Conservation (phyloP, 2,329 filamentous ascomycete species). For the Lanzia echinophila region DNA sequence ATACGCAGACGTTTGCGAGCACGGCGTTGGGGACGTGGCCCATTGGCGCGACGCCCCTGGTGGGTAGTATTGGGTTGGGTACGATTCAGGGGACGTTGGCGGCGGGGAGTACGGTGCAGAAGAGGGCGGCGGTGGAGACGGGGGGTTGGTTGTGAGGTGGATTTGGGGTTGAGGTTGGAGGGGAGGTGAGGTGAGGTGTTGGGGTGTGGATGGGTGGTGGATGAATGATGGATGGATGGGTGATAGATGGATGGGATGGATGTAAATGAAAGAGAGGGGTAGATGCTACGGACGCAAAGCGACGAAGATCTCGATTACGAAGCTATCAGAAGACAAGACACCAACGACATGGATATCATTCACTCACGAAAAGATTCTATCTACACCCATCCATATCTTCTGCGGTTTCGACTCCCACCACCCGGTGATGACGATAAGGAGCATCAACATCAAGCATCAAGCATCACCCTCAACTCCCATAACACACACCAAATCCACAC, state of each 20-base stretch:
- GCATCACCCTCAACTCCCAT: not conserved
- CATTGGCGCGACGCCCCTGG: conserved; percentile 21
- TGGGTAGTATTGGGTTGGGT: conserved; percentile 25
- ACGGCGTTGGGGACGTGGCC: conserved; percentile 27
- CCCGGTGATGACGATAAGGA: no score
- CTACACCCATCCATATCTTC: no score
- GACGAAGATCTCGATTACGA: not conserved
- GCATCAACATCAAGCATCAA: no score
- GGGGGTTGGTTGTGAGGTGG: not conserved
- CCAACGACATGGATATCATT: no score
- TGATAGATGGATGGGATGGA: not conserved
- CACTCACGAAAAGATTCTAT: no score
- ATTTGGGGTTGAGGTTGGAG: not conserved
- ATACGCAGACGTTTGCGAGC: conserved; percentile 27
- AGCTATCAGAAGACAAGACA: not conserved
- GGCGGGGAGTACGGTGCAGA: conserved; percentile 11
- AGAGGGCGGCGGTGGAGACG: not conserved
- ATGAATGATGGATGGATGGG: not conserved
- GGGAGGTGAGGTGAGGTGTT: not conserved
- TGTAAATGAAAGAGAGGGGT: not conserved
- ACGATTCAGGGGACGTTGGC: conserved; percentile 19
- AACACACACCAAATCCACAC: not conserved
- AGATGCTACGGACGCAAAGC: not conserved
- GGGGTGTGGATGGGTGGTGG: not conserved
- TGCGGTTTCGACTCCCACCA: no score